Conservation (phyloP, 768 basidiomycete genomes). For the Xerocomellus amylosporus region DNA sequence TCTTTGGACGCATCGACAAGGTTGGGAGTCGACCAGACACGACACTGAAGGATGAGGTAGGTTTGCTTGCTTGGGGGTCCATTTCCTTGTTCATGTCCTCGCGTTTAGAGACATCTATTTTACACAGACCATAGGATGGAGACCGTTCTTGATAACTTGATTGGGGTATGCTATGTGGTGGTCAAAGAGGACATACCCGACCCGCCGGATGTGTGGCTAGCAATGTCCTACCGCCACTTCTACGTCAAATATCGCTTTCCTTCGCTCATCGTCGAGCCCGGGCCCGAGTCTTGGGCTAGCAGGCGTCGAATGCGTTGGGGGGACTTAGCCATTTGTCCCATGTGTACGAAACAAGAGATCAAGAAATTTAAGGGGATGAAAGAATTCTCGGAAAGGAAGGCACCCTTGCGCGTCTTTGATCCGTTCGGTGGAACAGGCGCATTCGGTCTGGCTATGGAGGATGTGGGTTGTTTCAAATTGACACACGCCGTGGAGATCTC, state of each 20-base stretch:
- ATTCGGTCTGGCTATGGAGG: conserved; percentile 57
- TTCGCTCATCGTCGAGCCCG: conserved; percentile 28
- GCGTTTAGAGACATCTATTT: conserved; percentile 56
- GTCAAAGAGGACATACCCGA: conserved; percentile 32
- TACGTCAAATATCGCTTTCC: conserved; percentile 54
- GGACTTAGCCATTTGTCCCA: conserved; percentile 45
- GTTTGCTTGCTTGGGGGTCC: background rate
- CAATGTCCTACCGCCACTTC: conserved; percentile 55
- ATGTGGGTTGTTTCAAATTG: conserved; percentile 53
- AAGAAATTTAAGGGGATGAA: conserved; percentile 32
- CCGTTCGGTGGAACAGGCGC: conserved; percentile 53
- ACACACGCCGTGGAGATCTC: conserved; percentile 70
- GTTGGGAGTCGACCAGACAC: conserved; percentile 37
- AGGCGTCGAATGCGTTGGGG: conserved; percentile 29
- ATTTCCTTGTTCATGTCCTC: background rate
- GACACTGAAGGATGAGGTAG: conserved; percentile 57
- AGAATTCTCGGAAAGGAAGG: conserved; percentile 29
- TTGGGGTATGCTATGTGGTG: conserved; percentile 50
- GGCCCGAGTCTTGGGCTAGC: conserved; percentile 36
- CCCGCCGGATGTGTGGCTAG: conserved; percentile 47
- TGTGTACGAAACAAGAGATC: conserved; percentile 38
- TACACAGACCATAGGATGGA: conserved; percentile 46
- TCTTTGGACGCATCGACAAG: conserved; percentile 51
- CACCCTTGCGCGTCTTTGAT: conserved; percentile 36
- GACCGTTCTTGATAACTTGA: conserved; percentile 38